phyloP scores from a whole-genome alignment of 2,329 filamentous ascomycete genomes.

The Epichloe coenophiala region DNA sequence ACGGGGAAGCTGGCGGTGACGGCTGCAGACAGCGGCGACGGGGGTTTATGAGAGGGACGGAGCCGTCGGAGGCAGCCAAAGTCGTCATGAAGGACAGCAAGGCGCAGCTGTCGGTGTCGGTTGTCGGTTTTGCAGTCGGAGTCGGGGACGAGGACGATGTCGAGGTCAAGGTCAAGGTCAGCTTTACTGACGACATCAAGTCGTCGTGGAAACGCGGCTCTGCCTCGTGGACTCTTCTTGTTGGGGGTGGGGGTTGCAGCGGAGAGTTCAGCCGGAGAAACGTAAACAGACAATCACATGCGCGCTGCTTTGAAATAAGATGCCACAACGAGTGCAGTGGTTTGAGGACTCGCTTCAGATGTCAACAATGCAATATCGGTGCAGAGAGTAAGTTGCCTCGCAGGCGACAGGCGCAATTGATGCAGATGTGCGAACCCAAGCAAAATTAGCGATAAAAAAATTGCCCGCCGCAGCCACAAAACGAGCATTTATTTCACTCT shows the following conservation, averaged over 20 bases:
- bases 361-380: not conserved
- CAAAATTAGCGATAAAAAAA: too few species aligned
- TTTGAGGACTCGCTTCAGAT: not conserved
- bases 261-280: too few species aligned
- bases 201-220: not conserved
- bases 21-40: not conserved
- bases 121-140: not conserved
- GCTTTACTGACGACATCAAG: slow-evolving; percentile 1
- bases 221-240: not conserved
- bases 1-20: slow-evolving; percentile 4
- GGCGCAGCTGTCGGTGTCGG: not conserved
- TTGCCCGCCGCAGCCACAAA: too few species aligned
- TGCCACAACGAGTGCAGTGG: too few species aligned
- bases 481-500: too few species aligned
- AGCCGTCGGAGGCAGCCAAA: not conserved
- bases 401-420: not conserved
- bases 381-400: not conserved
- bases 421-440: too few species aligned
- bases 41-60: not conserved
- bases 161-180: not conserved
- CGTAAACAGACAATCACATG: too few species aligned
- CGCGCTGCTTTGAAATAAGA: too few species aligned
- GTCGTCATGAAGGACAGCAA: slow-evolving; percentile 1
- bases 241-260: too few species aligned
- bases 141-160: too few species aligned